These are phyloP conservation scores for Terfezia boudieri DNA, from an alignment of 495 filamentous ascomycete genomes.

Conservation along the genomic window DNA sequence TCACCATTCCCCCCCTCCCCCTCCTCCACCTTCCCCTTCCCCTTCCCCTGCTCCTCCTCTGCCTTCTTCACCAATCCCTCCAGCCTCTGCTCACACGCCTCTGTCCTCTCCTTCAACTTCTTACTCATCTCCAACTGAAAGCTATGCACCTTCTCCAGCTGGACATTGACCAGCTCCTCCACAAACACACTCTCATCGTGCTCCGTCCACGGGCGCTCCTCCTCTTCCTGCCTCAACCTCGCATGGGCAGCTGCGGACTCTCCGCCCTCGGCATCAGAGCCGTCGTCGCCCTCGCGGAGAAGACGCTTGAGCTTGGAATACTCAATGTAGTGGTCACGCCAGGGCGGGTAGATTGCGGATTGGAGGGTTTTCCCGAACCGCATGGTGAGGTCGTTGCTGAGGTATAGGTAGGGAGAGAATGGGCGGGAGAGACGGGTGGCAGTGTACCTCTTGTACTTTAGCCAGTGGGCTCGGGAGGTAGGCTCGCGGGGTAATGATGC, in stretches of 20 bases:
- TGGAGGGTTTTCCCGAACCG: constrained; percentile 76
- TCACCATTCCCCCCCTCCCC: not conserved
- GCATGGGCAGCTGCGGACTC: constrained; percentile 7
- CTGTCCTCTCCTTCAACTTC: constrained; percentile 34
- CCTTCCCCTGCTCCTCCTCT: constrained; percentile 1
- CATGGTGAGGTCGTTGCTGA: constrained; percentile 32
- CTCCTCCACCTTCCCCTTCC: constrained; percentile 12
- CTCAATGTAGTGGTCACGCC: constrained; percentile 85
- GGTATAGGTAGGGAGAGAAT: constrained; percentile 1
- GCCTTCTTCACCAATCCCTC: constrained; percentile 22
- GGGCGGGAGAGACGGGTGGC: not conserved
- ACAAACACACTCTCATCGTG: constrained; percentile 88
- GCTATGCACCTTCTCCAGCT: constrained; percentile 81
- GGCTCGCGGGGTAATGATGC: too few species aligned
- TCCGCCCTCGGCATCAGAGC: constrained; percentile 20
- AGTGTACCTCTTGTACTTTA: too few species aligned
- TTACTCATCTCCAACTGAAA: constrained; percentile 64
- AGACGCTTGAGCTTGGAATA: constrained; percentile 79
- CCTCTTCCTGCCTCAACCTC: constrained; percentile 23
- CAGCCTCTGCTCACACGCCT: constrained; percentile 27
- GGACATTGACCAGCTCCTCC: constrained; percentile 78
- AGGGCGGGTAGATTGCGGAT: constrained; percentile 60
- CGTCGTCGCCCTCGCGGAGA: constrained; percentile 53
- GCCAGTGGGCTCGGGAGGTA: not conserved
- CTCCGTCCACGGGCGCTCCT: constrained; percentile 54